A percentile compares a stretch with the other conserved stretches of the same genome.
phyloP scores from a whole-genome alignment of 2,329 filamentous ascomycete genomes.

The Eutypa lata region DNA sequence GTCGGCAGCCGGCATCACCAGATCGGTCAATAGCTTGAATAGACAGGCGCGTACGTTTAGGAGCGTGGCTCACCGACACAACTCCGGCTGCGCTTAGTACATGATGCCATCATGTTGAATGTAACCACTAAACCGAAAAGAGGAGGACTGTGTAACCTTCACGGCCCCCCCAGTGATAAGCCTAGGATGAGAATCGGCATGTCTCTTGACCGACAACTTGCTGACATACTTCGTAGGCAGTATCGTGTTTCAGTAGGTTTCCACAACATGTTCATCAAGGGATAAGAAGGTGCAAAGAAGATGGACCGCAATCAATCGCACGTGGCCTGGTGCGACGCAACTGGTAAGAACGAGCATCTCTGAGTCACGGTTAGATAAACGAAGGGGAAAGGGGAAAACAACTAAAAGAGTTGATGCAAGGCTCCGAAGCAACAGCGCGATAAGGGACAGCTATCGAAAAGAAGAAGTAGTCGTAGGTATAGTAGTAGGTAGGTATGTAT shows the following conservation, averaged over 20 bases:
- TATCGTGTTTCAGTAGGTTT: not conserved
- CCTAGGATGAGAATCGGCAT: not conserved
- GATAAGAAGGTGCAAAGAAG: not conserved
- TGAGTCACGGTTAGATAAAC: not conserved
- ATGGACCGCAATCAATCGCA: not conserved
- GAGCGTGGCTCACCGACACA: not conserved
- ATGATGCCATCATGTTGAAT: not conserved
- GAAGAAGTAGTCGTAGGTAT: too few relatives aligned
- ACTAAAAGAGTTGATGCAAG: not conserved
- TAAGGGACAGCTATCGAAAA: not conserved
- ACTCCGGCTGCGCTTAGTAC: not conserved
- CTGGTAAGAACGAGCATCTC: not conserved
- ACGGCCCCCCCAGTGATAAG: not conserved
- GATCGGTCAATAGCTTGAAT: too few relatives aligned
- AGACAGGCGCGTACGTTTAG: too few relatives aligned
- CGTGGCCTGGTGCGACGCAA: not conserved
- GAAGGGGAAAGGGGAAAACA: not conserved
- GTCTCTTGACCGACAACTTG: not conserved
- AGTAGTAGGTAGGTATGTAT: too few relatives aligned
- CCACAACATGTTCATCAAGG: not conserved
- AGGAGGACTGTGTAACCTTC: not conserved
- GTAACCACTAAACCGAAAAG: not conserved
- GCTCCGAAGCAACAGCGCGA: not conserved
- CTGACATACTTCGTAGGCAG: not conserved
- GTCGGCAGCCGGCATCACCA: not conserved